Evolutionary conservation across 2,329 filamentous ascomycete genomes (phyloP).

Genomic region (Lasiodiplodia sp.): DNA sequence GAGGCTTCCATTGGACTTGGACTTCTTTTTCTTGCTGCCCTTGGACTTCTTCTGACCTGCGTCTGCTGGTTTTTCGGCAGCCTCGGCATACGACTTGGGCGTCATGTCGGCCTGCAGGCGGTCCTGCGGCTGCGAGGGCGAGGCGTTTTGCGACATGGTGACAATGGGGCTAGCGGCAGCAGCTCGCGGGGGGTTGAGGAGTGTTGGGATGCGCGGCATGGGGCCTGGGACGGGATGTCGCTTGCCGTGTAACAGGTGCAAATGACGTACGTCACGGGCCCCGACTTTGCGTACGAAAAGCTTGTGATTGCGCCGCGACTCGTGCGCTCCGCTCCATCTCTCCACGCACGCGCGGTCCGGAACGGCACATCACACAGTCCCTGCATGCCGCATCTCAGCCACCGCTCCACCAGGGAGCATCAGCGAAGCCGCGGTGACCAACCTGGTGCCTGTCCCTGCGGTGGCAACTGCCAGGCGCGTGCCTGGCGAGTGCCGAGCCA

Average conservation of each 20-base stretch:
- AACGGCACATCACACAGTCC: conserved; percentile 21
- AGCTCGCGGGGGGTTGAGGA: conserved; percentile 28
- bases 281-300: conserved; percentile 1
- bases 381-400: conserved; percentile 20
- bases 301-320: conserved; percentile 26
- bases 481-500: conserved; percentile 2
- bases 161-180: conserved; percentile 15
- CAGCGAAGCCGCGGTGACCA: not conserved
- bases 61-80: conserved; percentile 33
- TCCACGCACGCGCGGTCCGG: conserved; percentile 23
- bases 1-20: not conserved
- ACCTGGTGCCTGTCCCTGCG: not conserved
- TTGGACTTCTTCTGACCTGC: conserved; percentile 17
- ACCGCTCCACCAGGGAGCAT: conserved; percentile 4
- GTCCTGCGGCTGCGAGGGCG: conserved; percentile 50
- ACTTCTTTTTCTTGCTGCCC: conserved; percentile 12
- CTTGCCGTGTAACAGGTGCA: conserved; percentile 14
- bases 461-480: conserved; percentile 7
- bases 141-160: conserved; percentile 51
- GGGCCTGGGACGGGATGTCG: conserved; percentile 15
- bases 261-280: conserved; percentile 22
- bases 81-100: conserved; percentile 52
- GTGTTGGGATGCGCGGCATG: conserved; percentile 15
- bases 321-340: conserved; percentile 3
- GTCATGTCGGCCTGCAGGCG: conserved; percentile 48